Percentiles rank a stretch among this genome's conserved stretches.
These are phyloP conservation scores for Xylariaceae sp. DNA, from an alignment of 2,329 filamentous ascomycete species.

Conservation along the genomic window DNA sequence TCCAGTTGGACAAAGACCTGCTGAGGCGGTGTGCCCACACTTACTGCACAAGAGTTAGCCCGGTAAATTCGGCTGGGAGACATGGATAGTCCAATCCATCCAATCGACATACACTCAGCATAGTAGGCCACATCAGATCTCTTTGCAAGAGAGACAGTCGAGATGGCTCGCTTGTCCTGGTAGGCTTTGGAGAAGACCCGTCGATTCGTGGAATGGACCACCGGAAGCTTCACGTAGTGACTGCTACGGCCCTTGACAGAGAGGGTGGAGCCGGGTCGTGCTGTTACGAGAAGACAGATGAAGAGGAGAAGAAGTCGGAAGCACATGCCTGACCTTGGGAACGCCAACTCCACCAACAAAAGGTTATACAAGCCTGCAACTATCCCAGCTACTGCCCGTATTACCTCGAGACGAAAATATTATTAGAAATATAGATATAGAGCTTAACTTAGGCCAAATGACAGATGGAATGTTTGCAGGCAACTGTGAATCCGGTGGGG, in stretches of 20 bases:
- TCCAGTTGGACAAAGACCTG: conserved; percentile 51
- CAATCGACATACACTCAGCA: conserved; percentile 36
- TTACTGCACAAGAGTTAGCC: conserved; percentile 32
- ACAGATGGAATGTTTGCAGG: too few relatives aligned
- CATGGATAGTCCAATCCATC: background rate
- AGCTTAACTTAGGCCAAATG: too few relatives aligned
- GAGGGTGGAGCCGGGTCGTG: conserved; percentile 16
- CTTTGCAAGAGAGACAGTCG: conserved; percentile 43
- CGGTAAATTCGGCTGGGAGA: background rate
- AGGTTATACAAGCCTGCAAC: too few relatives aligned
- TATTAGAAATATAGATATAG: too few relatives aligned
- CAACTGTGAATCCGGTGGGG: too few relatives aligned
- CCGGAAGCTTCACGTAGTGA: conserved; percentile 36
- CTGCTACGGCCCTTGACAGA: conserved; percentile 30
- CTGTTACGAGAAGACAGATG: conserved; percentile 22
- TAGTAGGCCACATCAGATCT: conserved; percentile 51
- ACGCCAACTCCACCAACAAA: too few relatives aligned
- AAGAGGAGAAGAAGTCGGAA: conserved; percentile 10
- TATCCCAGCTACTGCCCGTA: background rate
- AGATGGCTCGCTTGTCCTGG: conserved; percentile 28
- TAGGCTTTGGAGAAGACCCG: conserved; percentile 37
- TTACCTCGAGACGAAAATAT: too few relatives aligned
- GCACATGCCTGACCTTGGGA: conserved; percentile 16
- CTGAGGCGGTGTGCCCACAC: conserved; percentile 50
- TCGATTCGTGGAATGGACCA: conserved; percentile 39